phyloP scores from a whole-genome alignment of 306 rosid genomes.

The Lablab purpureus region DNA sequence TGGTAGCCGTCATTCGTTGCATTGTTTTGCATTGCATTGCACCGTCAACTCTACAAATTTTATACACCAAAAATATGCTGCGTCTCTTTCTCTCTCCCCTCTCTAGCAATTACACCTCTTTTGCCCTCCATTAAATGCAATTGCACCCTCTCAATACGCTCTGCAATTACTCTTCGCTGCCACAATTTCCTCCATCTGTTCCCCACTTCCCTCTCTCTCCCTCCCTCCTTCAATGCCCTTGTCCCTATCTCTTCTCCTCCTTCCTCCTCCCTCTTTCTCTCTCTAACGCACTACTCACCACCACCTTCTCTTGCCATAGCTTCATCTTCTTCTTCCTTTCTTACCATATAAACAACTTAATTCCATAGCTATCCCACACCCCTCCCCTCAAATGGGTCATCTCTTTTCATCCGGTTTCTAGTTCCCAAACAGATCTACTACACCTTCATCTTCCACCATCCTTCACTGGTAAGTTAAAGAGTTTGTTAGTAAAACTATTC shows the following conservation, averaged over 20 bases:
- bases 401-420: background rate
- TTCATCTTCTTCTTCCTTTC: background rate
- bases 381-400: slow-evolving; percentile 33
- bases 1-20: background rate
- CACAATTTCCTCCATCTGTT: slow-evolving; percentile 59
- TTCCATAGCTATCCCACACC: background rate
- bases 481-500: background rate
- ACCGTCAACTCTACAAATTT: slow-evolving; percentile 37
- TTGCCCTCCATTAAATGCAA: slow-evolving; percentile 86
- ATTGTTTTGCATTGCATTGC: slow-evolving; percentile 53
- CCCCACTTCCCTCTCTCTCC: slow-evolving; percentile 49
- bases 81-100: slow-evolving; percentile 52
- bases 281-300: background rate
- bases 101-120: slow-evolving; percentile 76
- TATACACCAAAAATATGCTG: slow-evolving; percentile 25
- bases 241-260: slow-evolving; percentile 18
- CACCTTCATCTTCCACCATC: slow-evolving; percentile 6
- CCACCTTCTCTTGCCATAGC: background rate
- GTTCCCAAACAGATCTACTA: slow-evolving; percentile 49
- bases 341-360: background rate
- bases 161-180: slow-evolving; percentile 92
- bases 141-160: slow-evolving; percentile 99
- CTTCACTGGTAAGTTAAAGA: slow-evolving; percentile 12
- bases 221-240: slow-evolving; percentile 44
- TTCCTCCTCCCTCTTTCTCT: slow-evolving; percentile 29